These are phyloP conservation scores for Brassica balearica DNA, from an alignment of 441 rosid genomes.

Conservation along the genomic window DNA sequence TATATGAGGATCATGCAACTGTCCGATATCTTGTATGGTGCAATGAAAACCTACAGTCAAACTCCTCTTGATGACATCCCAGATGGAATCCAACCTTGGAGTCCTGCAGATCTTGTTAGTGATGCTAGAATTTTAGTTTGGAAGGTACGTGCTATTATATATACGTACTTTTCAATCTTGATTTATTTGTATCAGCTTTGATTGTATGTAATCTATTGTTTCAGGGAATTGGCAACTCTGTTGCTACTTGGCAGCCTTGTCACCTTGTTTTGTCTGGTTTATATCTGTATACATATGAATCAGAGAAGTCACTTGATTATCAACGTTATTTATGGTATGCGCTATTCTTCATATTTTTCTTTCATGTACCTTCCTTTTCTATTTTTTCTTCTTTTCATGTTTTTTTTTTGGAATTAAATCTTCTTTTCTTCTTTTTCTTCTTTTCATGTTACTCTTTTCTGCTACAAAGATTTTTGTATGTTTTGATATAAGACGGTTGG, in stretches of 20 bases:
- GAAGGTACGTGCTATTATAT: constrained; percentile 62
- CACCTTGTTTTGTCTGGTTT: constrained; percentile 88
- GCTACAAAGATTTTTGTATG: constrained; percentile 30
- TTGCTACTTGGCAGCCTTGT: constrained; percentile 97
- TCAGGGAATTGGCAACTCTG: constrained; percentile 96
- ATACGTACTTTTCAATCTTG: constrained; percentile 18
- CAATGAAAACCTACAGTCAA: constrained; percentile 71
- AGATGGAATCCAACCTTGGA: constrained; percentile 70
- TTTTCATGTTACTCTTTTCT: constrained; percentile 1
- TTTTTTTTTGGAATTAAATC: no score
- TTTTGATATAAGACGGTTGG: constrained; percentile 24
- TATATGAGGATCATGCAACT: constrained; percentile 81
- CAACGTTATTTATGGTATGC: constrained; percentile 90
- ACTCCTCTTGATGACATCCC: constrained; percentile 69
- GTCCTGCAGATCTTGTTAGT: constrained; percentile 73
- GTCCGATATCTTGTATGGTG: constrained; percentile 60
- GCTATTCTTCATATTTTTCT: constrained; percentile 29
- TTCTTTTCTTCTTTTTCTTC: neutral
- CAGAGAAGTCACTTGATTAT: constrained; percentile 78
- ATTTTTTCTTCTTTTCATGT: neutral
- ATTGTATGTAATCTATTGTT: constrained; percentile 40
- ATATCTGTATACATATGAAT: constrained; percentile 86
- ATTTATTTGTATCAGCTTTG: constrained; percentile 21
- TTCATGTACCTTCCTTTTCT: constrained; percentile 1
- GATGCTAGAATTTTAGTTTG: constrained; percentile 94